phyloP scores from a whole-genome alignment of 768 basidiomycete species.

The Psilocybe sp. region DNA sequence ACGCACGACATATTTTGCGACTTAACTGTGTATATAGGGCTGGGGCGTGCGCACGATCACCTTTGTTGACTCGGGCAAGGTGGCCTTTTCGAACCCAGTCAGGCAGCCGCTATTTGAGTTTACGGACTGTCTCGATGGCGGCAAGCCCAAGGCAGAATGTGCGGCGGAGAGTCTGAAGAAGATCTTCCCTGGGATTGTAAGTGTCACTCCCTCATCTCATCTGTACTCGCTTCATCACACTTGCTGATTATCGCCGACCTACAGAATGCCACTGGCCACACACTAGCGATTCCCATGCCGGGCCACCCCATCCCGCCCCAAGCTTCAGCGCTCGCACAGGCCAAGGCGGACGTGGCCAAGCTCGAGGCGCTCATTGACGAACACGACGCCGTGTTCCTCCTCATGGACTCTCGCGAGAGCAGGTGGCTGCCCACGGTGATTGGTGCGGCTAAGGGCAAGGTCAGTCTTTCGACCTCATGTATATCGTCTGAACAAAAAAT shows the following conservation, averaged over 20 bases:
- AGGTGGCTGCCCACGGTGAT: conserved; percentile 94
- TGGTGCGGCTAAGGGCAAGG: conserved; percentile 83
- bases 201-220: conserved; percentile 25
- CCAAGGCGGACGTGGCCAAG: conserved; percentile 62
- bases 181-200: conserved; percentile 90
- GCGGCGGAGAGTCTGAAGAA: conserved; percentile 83
- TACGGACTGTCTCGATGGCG: conserved; percentile 88
- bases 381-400: conserved; percentile 88
- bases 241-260: background rate
- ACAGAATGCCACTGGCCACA: conserved; percentile 79
- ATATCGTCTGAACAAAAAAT: no score
- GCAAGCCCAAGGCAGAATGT: conserved; percentile 89
- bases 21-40: conserved; percentile 69
- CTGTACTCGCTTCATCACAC: background rate
- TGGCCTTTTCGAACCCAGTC: conserved; percentile 97
- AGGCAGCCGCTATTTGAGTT: conserved; percentile 96
- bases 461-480: conserved; percentile 19
- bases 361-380: conserved; percentile 77
- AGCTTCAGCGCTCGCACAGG: conserved; percentile 48
- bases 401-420: conserved; percentile 99
- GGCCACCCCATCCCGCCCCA: conserved; percentile 82
- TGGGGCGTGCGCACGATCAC: conserved; percentile 97
- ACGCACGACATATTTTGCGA: no score
- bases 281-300: conserved; percentile 91
- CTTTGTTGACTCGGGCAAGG: conserved; percentile 84